Conservation (phyloP, 2,329 filamentous ascomycete species). For the Penicillium sclerotiorum region DNA sequence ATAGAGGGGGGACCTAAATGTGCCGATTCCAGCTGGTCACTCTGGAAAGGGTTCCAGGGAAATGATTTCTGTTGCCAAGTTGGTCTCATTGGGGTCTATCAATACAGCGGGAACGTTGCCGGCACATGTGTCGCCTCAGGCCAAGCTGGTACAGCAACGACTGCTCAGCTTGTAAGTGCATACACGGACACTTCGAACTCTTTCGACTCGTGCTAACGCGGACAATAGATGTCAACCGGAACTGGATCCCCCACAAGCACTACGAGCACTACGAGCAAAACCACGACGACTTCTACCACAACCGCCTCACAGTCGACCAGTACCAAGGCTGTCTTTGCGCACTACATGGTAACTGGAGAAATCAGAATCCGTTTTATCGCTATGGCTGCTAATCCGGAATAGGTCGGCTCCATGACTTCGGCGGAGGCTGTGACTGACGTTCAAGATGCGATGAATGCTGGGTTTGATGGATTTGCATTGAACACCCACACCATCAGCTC, state of each 20-base stretch:
- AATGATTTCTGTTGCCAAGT: conserved; percentile 1
- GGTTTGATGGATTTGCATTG: conserved; percentile 1
- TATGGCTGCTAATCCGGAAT: background rate
- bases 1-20: conserved; percentile 1
- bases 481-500: background rate
- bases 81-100: background rate
- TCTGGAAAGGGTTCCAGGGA: background rate
- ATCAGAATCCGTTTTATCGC: background rate
- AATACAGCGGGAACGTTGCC: background rate
- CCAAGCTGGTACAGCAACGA: background rate
- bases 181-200: background rate
- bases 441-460: background rate
- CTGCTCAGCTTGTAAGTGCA: background rate
- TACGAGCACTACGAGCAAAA: background rate
- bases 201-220: background rate
- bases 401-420: conserved; percentile 2
- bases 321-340: background rate
- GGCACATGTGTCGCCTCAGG: background rate
- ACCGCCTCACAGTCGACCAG: background rate
- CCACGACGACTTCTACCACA: background rate
- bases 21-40: background rate
- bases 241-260: background rate
- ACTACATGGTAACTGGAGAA: conserved; percentile 3
- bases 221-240: background rate
- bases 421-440: conserved; percentile 1